Evolutionary conservation across 352 stramenopile species (phyloP).

Genomic region (Globisporangium perplexum): DNA sequence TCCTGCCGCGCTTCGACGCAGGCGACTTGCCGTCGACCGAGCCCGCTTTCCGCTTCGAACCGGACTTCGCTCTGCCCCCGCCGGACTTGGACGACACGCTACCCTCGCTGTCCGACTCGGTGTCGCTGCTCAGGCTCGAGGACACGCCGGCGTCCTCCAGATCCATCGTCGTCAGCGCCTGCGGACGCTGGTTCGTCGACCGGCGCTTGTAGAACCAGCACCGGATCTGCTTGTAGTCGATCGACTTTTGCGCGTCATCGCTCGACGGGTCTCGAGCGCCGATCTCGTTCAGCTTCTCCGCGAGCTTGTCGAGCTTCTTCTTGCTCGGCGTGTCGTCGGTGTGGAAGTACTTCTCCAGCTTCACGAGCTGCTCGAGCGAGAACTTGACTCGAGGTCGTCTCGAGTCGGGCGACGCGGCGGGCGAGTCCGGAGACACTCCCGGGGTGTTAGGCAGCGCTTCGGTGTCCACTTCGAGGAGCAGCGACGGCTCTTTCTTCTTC

Average conservation of each 20-base stretch:
- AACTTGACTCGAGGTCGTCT: conserved; percentile 72
- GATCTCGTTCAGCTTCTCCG: conserved; percentile 67
- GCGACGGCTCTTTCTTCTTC: conserved; percentile 42
- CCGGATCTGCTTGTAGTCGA: conserved; percentile 85
- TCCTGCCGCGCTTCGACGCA: conserved; percentile 25
- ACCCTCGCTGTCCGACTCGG: conserved; percentile 56
- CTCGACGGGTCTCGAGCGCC: conserved; percentile 41
- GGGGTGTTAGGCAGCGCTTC: conserved; percentile 52
- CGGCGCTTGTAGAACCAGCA: conserved; percentile 88
- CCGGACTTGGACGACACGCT: conserved; percentile 20
- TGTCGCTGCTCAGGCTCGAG: conserved; percentile 62
- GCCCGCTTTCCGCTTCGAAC: conserved; percentile 11
- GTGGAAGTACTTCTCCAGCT: conserved; percentile 79
- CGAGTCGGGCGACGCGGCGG: conserved; percentile 59
- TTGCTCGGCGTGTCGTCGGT: conserved; percentile 81
- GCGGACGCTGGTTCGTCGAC: conserved; percentile 68
- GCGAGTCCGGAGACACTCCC: conserved; percentile 50
- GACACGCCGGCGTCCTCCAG: conserved; percentile 34
- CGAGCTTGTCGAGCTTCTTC: conserved; percentile 72
- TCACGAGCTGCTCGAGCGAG: conserved; percentile 66
- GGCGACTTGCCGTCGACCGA: conserved; percentile 20
- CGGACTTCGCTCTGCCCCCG: conserved; percentile 19
- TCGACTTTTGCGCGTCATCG: conserved; percentile 50
- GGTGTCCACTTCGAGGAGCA: conserved; percentile 49
- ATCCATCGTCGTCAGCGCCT: conserved; percentile 55